Percentiles rank a stretch among this genome's conserved stretches.
These are phyloP conservation scores for Starmerella apis DNA, from an alignment of 805 yeast genomes.

Conservation along the genomic window DNA sequence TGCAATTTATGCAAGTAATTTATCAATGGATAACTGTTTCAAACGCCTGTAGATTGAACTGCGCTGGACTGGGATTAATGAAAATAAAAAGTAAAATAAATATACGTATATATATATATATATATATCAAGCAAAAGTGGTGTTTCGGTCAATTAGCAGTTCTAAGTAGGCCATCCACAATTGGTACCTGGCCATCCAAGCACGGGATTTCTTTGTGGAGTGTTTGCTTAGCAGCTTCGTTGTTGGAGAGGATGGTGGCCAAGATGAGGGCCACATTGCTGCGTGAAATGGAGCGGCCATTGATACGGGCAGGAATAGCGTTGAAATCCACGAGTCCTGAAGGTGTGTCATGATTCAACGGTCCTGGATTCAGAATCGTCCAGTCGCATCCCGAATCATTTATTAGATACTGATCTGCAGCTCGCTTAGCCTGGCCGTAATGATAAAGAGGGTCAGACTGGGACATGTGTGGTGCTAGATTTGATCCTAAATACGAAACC, in stretches of 20 bases:
- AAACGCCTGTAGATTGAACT: too few relatives aligned
- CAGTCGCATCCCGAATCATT: conserved; percentile 36
- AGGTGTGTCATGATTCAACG: conserved; percentile 34
- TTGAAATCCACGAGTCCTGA: conserved; percentile 38
- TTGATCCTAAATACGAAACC: conserved; percentile 48
- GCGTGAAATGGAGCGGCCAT: conserved; percentile 32
- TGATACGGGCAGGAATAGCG: conserved; percentile 18
- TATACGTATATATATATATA: too few relatives aligned
- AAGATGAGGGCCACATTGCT: conserved; percentile 48
- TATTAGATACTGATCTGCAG: conserved; percentile 44
- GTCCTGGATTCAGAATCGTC: conserved; percentile 50
- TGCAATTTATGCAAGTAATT: too few relatives aligned
- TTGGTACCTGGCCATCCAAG: conserved; percentile 23
- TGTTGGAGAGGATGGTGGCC: conserved; percentile 15
- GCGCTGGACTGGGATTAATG: too few relatives aligned
- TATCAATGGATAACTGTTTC: too few relatives aligned
- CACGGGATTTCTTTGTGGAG: conserved; percentile 19
- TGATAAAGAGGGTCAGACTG: conserved; percentile 35
- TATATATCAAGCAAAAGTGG: too few relatives aligned
- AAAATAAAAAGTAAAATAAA: too few relatives aligned
- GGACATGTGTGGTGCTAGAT: conserved; percentile 39
- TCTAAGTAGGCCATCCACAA: conserved; percentile 12
- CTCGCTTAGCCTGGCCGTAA: conserved; percentile 52
- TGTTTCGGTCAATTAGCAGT: background rate
- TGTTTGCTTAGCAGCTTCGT: conserved; percentile 17